phyloP scores from a whole-genome alignment of 108 stramenopile species.

The Skeletonema marinoi region DNA sequence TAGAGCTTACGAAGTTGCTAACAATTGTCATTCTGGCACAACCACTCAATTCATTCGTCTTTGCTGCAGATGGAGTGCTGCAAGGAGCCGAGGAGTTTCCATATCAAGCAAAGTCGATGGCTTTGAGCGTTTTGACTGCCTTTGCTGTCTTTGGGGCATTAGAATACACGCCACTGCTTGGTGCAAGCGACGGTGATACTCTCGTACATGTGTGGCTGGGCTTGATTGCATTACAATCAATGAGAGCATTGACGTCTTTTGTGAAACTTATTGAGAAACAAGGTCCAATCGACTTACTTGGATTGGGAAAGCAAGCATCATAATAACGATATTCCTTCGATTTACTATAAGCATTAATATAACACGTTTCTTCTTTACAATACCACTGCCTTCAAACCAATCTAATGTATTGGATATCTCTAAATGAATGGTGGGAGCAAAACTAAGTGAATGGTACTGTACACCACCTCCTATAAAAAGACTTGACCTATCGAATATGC shows the following conservation, averaged over 20 bases:
- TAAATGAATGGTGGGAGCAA: no score
- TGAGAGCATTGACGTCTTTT: constrained; percentile 80
- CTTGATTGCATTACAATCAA: constrained; percentile 71
- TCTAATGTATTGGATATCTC: no score
- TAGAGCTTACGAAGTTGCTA: constrained; percentile 61
- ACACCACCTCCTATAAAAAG: not conserved
- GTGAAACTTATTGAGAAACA: constrained; percentile 66
- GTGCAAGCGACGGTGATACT: constrained; percentile 43
- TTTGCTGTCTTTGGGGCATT: constrained; percentile 51
- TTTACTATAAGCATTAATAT: not conserved
- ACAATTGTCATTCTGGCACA: constrained; percentile 76
- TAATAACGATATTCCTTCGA: not conserved
- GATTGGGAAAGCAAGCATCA: constrained; percentile 23
- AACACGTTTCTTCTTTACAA: not conserved
- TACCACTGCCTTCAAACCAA: not conserved
- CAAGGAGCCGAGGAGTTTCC: constrained; percentile 84
- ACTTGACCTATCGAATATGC: not conserved
- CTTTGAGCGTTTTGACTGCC: constrained; percentile 64
- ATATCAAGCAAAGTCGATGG: constrained; percentile 85
- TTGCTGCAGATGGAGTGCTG: constrained; percentile 87
- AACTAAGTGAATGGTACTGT: not conserved
- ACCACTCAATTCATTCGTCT: constrained; percentile 84
- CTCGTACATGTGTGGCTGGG: constrained; percentile 80
- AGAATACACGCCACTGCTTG: constrained; percentile 37
- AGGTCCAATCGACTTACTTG: constrained; percentile 70